These are phyloP conservation scores for Aspergillus vadensis DNA, from an alignment of 2,329 filamentous ascomycete species.

Conservation along the genomic window DNA sequence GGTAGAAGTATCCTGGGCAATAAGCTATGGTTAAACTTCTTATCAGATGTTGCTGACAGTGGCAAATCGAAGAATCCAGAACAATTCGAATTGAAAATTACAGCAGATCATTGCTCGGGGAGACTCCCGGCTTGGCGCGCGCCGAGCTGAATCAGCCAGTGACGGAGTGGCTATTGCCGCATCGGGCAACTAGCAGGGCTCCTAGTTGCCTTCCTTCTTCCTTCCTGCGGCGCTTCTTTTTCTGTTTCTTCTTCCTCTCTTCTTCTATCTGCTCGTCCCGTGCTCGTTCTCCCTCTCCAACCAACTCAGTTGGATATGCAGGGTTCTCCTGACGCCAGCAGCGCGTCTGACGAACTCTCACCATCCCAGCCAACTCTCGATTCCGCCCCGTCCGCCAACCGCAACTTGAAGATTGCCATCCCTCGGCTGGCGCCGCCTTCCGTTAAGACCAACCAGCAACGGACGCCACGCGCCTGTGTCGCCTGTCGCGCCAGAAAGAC, in stretches of 20 bases:
- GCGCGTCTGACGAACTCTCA: neutral
- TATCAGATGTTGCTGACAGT: too few species aligned
- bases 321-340: neutral
- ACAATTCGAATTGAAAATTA: too few species aligned
- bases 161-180: too few species aligned
- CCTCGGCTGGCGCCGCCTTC: slow-evolving; percentile 1
- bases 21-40: too few species aligned
- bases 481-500: slow-evolving; percentile 22
- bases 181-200: too few species aligned
- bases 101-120: too few species aligned
- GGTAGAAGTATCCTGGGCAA: too few species aligned
- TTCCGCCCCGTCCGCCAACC: neutral
- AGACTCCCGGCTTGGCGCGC: too few species aligned
- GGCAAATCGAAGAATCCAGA: too few species aligned
- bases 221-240: too few species aligned
- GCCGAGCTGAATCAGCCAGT: too few species aligned
- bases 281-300: neutral
- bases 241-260: neutral
- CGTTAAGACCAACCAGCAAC: slow-evolving; percentile 1
- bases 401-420: slow-evolving; percentile 8
- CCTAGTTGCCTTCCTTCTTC: too few species aligned
- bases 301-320: neutral
- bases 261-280: neutral
- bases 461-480: slow-evolving; percentile 21
- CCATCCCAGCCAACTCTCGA: neutral